phyloP scores from a whole-genome alignment of 176 grass and related monocot genomes.

The Hordeum marinum region DNA sequence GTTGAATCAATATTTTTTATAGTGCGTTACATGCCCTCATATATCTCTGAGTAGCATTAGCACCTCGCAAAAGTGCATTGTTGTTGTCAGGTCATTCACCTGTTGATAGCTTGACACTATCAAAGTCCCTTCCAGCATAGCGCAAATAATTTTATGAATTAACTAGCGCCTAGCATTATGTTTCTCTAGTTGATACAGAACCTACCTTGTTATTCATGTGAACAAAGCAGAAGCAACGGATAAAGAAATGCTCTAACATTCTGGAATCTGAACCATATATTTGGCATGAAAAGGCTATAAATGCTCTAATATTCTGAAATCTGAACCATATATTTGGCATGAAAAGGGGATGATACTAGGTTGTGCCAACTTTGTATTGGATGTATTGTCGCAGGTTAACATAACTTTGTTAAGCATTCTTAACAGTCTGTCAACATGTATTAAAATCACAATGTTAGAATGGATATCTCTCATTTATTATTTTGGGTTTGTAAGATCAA shows the following conservation, averaged over 20 bases:
- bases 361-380: background rate
- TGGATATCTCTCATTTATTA: background rate
- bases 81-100: background rate
- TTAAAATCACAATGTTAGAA: background rate
- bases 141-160: background rate
- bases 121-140: background rate
- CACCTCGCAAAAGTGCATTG: background rate
- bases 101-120: background rate
- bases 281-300: background rate
- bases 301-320: background rate
- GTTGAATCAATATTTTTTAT: slow-evolving; percentile 1
- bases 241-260: background rate
- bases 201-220: background rate
- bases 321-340: background rate
- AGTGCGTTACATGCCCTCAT: background rate
- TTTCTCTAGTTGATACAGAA: slow-evolving; percentile 10
- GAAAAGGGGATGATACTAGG: background rate
- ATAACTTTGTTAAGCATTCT: background rate
- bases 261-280: background rate
- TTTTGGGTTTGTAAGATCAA: background rate
- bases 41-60: background rate
- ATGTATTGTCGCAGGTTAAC: background rate
- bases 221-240: background rate
- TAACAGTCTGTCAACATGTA: background rate
- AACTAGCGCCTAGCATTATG: background rate